Base-by-base conservation (phyloP, 192 early-diverging fungal species). In the Coemansia interrupta region DNA sequence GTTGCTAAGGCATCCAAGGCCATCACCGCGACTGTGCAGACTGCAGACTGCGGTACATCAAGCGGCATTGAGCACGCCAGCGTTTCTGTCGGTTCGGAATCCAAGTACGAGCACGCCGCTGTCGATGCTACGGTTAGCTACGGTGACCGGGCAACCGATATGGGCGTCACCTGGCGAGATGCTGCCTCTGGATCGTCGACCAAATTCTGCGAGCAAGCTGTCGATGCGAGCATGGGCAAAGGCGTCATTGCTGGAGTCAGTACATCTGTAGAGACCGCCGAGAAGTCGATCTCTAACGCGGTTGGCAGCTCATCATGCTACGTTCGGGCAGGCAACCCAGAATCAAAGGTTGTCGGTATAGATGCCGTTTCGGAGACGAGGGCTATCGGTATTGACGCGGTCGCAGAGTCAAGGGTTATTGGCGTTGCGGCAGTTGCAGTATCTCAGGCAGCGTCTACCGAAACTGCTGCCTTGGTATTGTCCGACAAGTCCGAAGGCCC, bases 251-350 rank as follows among this genome's bases (percentile, higher is more conserved):
- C 43, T 11, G 57, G 60, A 5, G 48, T 64, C 17, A 24, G 44
- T 19, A 50, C 47, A 8, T 28, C 17, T 1, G 18, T 54, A 15
- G 24, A 49, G 40, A 42, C 48, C 24, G 49, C 44, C 6, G 51
- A 62, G 36, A 62, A 47, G 56, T 44, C 67, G 14, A 61, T 24
- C 12, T 56, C 55, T 56, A 61, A 61, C 45, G 44, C 38, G 2
- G 13, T 14, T 26, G 53, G 13, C 0, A 63, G 28, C 19, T 46
- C n/a, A 20, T 38, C 40, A 8, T 49, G 56, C 42, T 46, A 50
- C n/a, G 36, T 58, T n/a, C 56, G 39, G 23, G 56, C 61, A 13
- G 67, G 56, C 14, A 26, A 23, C n/a, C 40, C 53, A 0, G 20
- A 6, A 19, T 43, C 53, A n/a, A 11, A n/a, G 10, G 58, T 19